Percentiles rank a stretch among this genome's conserved stretches.
phyloP scores from a whole-genome alignment of 2,329 filamentous ascomycete genomes.

The Byssochlamys sp. region DNA sequence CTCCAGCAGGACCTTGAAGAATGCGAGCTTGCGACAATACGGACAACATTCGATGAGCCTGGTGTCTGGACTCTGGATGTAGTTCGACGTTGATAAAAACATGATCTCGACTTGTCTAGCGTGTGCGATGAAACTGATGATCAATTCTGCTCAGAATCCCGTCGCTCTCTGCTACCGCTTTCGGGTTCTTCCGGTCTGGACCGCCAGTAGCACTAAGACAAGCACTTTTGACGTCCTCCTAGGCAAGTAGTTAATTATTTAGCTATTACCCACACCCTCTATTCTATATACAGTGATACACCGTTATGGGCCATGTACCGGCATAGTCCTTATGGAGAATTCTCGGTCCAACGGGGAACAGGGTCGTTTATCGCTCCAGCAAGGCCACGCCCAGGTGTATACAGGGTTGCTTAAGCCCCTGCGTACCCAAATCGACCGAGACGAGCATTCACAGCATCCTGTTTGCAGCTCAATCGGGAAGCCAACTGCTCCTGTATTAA shows the following conservation, averaged over 20 bases:
- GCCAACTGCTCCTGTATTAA: too few species aligned
- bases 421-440: neutral
- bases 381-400: neutral
- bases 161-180: neutral
- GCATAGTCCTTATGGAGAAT: neutral
- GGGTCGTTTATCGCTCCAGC: neutral
- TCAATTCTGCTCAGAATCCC: neutral
- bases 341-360: neutral
- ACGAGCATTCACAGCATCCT: too few species aligned
- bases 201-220: neutral
- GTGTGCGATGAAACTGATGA: neutral
- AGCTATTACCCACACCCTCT: neutral
- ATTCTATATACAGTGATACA: too few species aligned
- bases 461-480: too few species aligned
- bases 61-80: neutral
- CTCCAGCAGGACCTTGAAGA: neutral
- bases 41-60: neutral
- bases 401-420: neutral
- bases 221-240: too few species aligned
- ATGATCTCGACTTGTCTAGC: neutral
- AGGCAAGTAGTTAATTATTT: neutral
- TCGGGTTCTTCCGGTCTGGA: neutral
- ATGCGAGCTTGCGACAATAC: neutral
- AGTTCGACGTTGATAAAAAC: neutral
- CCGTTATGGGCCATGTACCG: neutral